Conservation (phyloP, 805 yeast genomes). For the Candida glaebosa region DNA sequence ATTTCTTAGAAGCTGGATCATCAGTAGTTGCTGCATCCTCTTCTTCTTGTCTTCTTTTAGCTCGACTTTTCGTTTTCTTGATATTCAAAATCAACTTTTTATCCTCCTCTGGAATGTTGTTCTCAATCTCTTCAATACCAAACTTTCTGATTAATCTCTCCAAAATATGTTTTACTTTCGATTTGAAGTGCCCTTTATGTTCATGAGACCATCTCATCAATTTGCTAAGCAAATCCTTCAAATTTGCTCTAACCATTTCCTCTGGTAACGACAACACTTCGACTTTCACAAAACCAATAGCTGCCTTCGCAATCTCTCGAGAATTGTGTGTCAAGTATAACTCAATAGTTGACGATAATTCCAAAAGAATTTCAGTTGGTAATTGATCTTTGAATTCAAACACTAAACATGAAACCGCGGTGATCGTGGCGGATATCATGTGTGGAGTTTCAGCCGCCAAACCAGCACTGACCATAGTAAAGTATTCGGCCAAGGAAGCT, state of each 20-base stretch:
- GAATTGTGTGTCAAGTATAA: slow-evolving; percentile 86
- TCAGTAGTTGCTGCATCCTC: slow-evolving; percentile 15
- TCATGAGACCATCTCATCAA: slow-evolving; percentile 92
- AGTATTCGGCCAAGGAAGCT: slow-evolving; percentile 75
- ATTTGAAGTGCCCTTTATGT: slow-evolving; percentile 91
- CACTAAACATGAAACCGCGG: slow-evolving; percentile 81
- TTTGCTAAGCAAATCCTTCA: slow-evolving; percentile 63
- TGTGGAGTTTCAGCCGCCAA: slow-evolving; percentile 90
- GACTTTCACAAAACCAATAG: slow-evolving; percentile 91
- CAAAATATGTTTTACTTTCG: slow-evolving; percentile 87
- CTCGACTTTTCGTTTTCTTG: slow-evolving; percentile 80
- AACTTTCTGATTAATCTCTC: slow-evolving; percentile 89
- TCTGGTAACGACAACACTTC: slow-evolving; percentile 80
- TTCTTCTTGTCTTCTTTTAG: slow-evolving; percentile 64
- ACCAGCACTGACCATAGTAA: slow-evolving; percentile 95
- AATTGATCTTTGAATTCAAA: slow-evolving; percentile 78
- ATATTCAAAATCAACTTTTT: slow-evolving; percentile 78
- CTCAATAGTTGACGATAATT: slow-evolving; percentile 82
- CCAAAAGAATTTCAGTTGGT: slow-evolving; percentile 58
- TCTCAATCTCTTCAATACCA: slow-evolving; percentile 82
- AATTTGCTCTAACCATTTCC: slow-evolving; percentile 64
- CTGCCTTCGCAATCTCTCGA: slow-evolving; percentile 90
- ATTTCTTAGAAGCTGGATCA: slow-evolving; percentile 41
- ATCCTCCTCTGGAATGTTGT: slow-evolving; percentile 87
- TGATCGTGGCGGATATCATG: slow-evolving; percentile 91